Base-by-base conservation (phyloP, 148 eudicot species). In the Camellia japonica region DNA sequence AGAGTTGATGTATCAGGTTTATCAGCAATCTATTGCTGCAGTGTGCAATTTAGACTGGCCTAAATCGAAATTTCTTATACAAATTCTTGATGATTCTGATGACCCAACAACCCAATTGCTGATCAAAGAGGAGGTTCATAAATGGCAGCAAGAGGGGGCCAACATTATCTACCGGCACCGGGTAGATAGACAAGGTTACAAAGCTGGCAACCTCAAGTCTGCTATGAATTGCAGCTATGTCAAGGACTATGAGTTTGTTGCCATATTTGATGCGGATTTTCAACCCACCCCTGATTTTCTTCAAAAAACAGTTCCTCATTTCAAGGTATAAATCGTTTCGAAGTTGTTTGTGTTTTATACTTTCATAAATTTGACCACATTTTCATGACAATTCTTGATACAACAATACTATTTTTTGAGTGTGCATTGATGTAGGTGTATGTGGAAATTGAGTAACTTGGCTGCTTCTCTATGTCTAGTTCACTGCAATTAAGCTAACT, bases 11-110 rank as follows among this genome's bases (percentile, higher is more conserved):
- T 69, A 10, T 79, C 88, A 96, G 99, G 99, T 96, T 80, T 96
- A 96, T 86, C 97, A 92, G 83, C 99, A 96, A 82, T 92, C 97
- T 44, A 96, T 96, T 62, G 98, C 83, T 42, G 99, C 99, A 30
- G 99, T 93, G 55, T 96, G 99, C 80, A 88, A 80, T 74, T 83
- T 96, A 78, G 95, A 96, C n/a, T 96, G 99, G 99, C 99, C 99
- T 0, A 91, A 96, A 76, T 83, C 87, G 42, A 96, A 84, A 79
- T 5, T 96, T 71, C 82, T 96, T 38, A 92, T 96, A 16, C 99
- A 96, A 84, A 75, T 96, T 30, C 78, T 96, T 81, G 99, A 96
- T 81, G 99, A 96, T 87, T 96, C 99, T 3, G 90, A 87, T 83
- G 97, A 96, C 76, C 97, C 95, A 0, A 89, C 90, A 0, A 85